Base-by-base conservation (phyloP, 2,329 filamentous ascomycete species). In the Arthrobotrys pseudoclavata region DNA sequence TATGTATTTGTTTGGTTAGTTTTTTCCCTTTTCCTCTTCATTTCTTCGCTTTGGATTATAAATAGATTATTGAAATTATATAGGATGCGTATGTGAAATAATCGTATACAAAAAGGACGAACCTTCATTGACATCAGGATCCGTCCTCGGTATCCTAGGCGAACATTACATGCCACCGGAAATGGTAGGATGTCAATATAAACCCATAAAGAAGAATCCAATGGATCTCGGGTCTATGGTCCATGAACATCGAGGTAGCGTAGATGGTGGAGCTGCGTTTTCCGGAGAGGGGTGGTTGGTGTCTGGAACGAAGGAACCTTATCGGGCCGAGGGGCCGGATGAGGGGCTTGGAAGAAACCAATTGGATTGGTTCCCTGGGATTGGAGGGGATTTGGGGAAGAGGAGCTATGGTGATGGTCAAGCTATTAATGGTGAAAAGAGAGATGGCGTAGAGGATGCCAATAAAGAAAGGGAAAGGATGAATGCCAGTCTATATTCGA, bases 221-320 rank as follows among this genome's bases (percentile, higher is more conserved):
- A 50, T 4, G 20, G 47, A 50, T 24, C 12, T 26, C 5, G 3
- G 15, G 3, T 18, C n/a, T 18, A 45, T 40, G 1, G 10, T 15
- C 12, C 3, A 40, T 3, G 34, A 12, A 13, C 1, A 40, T 5
- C 12, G 12, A 40, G 3, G 13, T 40, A 13, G 37, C 22, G 13
- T 1, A 3, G 2, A 29, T 26, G 20, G 20, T 24, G 20, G 4
- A 24, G 12, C 5, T 29, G 47, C 3, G 13, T 15, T 6, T 15
- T 15, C 47, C 3, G 18, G 26, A n/a, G 9, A 53, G 4, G 31
- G 15, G 3, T 18, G 24, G 50, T n/a, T 31, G 26, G 50, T 53
- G 4, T 15, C 50, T n/a, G 50, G 50, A 13, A 31, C 40, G 37
- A 31, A 48, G 40, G 57, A 45, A 37, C 50, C 24, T 50, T 74